Conservation (phyloP, 2,329 filamentous ascomycete genomes). For the Delphinella strobiligena region DNA sequence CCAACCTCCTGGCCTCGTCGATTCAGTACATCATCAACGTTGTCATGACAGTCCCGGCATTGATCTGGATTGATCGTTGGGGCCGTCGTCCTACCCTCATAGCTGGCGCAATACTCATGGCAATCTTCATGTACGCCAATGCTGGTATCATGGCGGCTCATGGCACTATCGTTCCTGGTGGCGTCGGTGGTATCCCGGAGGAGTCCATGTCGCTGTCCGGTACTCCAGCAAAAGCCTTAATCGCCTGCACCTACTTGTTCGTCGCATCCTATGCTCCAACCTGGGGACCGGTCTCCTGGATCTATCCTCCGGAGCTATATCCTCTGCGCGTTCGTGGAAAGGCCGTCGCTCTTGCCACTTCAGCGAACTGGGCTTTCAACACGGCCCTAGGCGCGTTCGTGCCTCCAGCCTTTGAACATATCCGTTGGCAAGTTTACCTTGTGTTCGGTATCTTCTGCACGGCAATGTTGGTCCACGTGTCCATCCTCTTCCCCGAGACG, state of each 20-base stretch:
- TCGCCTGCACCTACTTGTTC: constrained; percentile 60
- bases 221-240: constrained; percentile 37
- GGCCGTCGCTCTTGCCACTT: constrained; percentile 49
- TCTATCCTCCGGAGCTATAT: constrained; percentile 42
- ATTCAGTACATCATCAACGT: constrained; percentile 75
- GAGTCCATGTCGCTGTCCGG: constrained; percentile 28
- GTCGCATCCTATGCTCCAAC: constrained; percentile 56
- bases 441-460: constrained; percentile 64
- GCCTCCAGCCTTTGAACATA: constrained; percentile 46
- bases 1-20: constrained; percentile 51
- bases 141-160: constrained; percentile 50
- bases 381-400: constrained; percentile 35
- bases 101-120: constrained; percentile 53
- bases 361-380: constrained; percentile 42
- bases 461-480: constrained; percentile 56
- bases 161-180: constrained; percentile 29
- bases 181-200: constrained; percentile 28
- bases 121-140: constrained; percentile 48
- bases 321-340: constrained; percentile 52
- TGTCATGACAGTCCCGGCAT: constrained; percentile 61
- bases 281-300: constrained; percentile 48
- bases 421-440: constrained; percentile 51
- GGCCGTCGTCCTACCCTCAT: constrained; percentile 59
- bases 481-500: constrained; percentile 56
- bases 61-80: constrained; percentile 64